Evolutionary conservation across 2,329 filamentous ascomycete genomes (phyloP), one percentile per base, ranked within the genome.

Genomic region (Bipolaris cookei): DNA sequence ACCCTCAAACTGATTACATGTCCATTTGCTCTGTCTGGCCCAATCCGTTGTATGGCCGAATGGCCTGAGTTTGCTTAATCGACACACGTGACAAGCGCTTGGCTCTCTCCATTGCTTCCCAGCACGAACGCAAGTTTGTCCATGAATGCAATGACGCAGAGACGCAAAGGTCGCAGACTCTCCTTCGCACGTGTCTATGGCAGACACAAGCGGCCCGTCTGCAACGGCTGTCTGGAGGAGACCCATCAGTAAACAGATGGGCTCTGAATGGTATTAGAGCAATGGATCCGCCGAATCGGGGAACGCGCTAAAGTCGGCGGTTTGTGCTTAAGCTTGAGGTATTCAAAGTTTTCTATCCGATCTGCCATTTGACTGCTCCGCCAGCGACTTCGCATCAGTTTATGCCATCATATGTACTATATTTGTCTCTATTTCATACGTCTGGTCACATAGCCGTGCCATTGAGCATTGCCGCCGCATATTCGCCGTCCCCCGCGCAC

Each of bases 371-470:
- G 60, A 64, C 67, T 62, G 41, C 54, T 53, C 56, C 58, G 50
- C 47, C 63, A 55, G 51, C 59, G 46, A 32, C 51, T 35, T 51
- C 46, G 16, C 32, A 35, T 32, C 34, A 13, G 51, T 59, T 60
- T 23, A 21, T 28, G n/a, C 48, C 51, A 38, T 59, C 62, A 51
- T 59, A 63, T 73, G 71, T 70, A 70, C 56, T 52, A 70, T 70
- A 75, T 47, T 53, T 56, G 38, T 67, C 56, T 58, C 59, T 16
- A 3, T 48, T 54, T 58, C 55, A 56, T 57, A 64, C 64, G 59
- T 60, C 68, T 65, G 61, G 59, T 67, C 68, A 67, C 64, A 69
- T 63, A 67, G 63, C 71, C 61, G 54, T 62, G 59, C 56, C 66
- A 63, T 65, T 54, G 47, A 81, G 79, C 61, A 62, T 58, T 50